Conservation (phyloP, 2,329 filamentous ascomycete genomes). For the Stemphylium lycopersici region DNA sequence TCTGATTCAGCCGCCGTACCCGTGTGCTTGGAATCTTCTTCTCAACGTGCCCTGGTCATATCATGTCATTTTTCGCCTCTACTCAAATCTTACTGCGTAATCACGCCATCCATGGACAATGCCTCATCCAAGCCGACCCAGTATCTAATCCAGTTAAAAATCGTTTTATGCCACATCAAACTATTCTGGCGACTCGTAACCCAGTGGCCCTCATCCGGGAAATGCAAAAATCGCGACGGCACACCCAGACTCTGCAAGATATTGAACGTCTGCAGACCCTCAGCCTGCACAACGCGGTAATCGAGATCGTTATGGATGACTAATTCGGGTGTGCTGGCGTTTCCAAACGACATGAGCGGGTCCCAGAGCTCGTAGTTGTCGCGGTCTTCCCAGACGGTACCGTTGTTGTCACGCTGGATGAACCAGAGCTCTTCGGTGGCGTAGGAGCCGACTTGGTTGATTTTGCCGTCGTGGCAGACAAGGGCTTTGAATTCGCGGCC, state of each 20-base stretch:
- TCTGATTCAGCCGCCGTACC: too few species aligned
- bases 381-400: slow-evolving; percentile 46
- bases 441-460: slow-evolving; percentile 61
- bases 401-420: slow-evolving; percentile 54
- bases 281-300: slow-evolving; percentile 84
- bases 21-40: too few species aligned
- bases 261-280: slow-evolving; percentile 85
- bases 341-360: slow-evolving; percentile 60
- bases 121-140: slow-evolving; percentile 41
- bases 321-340: slow-evolving; percentile 87
- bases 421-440: slow-evolving; percentile 61
- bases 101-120: slow-evolving; percentile 39
- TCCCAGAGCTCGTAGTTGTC: slow-evolving; percentile 64
- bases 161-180: slow-evolving; percentile 77
- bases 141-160: slow-evolving; percentile 47
- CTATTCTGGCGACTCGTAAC: slow-evolving; percentile 90
- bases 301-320: slow-evolving; percentile 89
- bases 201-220: slow-evolving; percentile 81
- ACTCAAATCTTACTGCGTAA: slow-evolving; percentile 30
- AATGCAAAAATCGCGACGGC: slow-evolving; percentile 77
- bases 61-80: too few species aligned
- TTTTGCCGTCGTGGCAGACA: slow-evolving; percentile 86
- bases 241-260: slow-evolving; percentile 77
- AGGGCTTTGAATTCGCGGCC: slow-evolving; percentile 86
- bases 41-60: too few species aligned